Percentiles rank a stretch among this genome's conserved stretches.
These are phyloP conservation scores for Apiotrichum montevideense DNA, from an alignment of 1,284 basidiomycete species.

Conservation along the genomic window DNA sequence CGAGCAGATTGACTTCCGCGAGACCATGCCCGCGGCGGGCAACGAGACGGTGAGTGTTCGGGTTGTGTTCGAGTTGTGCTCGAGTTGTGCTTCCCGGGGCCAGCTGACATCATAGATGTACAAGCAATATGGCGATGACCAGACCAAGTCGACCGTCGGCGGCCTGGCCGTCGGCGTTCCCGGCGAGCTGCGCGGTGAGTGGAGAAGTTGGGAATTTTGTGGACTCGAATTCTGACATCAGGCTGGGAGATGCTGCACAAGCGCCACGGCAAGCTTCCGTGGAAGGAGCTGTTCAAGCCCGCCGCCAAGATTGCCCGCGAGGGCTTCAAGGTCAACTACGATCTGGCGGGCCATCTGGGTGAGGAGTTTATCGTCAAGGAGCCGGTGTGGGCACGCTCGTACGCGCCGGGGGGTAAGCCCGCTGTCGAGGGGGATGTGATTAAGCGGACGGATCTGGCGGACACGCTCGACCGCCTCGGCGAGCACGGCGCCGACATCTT, in stretches of 20 bases:
- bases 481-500: slow-evolving; percentile 22
- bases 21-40: slow-evolving; percentile 43
- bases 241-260: slow-evolving; percentile 65
- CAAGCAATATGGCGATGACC: slow-evolving; percentile 20
- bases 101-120: slow-evolving; percentile 18
- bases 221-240: slow-evolving; percentile 7
- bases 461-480: slow-evolving; percentile 25
- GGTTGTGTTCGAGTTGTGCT: not conserved
- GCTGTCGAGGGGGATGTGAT: slow-evolving; percentile 19
- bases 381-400: slow-evolving; percentile 32
- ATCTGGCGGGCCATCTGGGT: slow-evolving; percentile 27
- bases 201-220: too few species aligned
- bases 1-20: slow-evolving; percentile 47
- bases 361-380: slow-evolving; percentile 31
- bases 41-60: slow-evolving; percentile 40
- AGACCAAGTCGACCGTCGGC: slow-evolving; percentile 53
- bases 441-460: slow-evolving; percentile 19
- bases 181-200: slow-evolving; percentile 66
- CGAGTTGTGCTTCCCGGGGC: too few species aligned
- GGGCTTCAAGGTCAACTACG: slow-evolving; percentile 58
- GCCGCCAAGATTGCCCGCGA: slow-evolving; percentile 62
- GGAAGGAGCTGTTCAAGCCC: slow-evolving; percentile 67
- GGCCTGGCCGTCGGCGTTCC: slow-evolving; percentile 77
- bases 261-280: slow-evolving; percentile 63
- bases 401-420: slow-evolving; percentile 26